Evolutionary conservation across 106 monocot species (phyloP).

Genomic region (Dioscorea dumetorum): DNA sequence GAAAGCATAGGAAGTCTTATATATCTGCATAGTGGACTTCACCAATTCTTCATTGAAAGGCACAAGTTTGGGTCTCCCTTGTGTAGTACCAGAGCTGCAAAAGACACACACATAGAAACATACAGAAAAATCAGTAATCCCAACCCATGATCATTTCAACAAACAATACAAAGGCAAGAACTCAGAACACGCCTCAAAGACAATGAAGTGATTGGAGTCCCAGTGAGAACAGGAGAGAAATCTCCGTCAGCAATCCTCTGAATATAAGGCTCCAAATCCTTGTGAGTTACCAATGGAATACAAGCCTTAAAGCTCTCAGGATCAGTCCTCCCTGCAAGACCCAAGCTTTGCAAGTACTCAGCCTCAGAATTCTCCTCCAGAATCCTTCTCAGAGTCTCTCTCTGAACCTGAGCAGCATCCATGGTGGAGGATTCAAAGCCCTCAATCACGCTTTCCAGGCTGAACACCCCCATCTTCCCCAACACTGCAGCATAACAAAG

Average conservation of each 20-base stretch:
- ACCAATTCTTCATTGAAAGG: conserved; percentile 60
- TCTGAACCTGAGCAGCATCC: conserved; percentile 61
- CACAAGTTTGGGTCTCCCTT: conserved; percentile 60
- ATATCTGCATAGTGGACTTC: conserved; percentile 63
- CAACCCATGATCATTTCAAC: too few relatives aligned
- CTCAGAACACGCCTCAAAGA: conserved; percentile 51
- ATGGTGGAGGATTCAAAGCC: conserved; percentile 63
- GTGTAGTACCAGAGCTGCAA: conserved; percentile 67
- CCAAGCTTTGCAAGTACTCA: conserved; percentile 65
- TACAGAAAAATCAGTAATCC: background rate
- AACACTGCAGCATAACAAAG: background rate
- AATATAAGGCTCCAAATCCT: conserved; percentile 71
- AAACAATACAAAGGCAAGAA: too few relatives aligned
- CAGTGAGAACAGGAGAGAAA: conserved; percentile 54
- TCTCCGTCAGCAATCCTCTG: conserved; percentile 76
- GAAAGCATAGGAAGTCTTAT: conserved; percentile 59
- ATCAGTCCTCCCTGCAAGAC: conserved; percentile 70
- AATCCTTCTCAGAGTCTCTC: conserved; percentile 60
- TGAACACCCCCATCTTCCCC: conserved; percentile 40
- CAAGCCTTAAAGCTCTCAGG: conserved; percentile 60
- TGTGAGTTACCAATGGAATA: conserved; percentile 66
- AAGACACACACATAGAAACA: background rate
- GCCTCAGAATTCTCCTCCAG: conserved; percentile 60
- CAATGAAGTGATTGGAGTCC: conserved; percentile 56
- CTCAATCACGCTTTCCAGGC: conserved; percentile 36